Base-by-base conservation (phyloP, 2,329 filamentous ascomycete species). In the Neodidymelliopsis sp. region DNA sequence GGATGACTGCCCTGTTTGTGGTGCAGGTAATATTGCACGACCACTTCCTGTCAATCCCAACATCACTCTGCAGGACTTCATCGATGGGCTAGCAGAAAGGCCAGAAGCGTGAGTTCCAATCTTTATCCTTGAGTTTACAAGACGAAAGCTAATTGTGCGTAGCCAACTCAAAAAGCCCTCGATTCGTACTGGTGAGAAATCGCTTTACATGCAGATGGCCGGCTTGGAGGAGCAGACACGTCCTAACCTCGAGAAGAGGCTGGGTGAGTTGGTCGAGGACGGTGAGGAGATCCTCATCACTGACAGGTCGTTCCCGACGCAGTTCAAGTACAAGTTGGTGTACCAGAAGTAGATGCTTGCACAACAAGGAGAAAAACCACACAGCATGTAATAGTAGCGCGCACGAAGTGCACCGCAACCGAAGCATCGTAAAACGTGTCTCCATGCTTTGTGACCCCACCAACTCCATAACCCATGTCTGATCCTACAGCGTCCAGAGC, bases 1-100 rank as follows among this genome's bases (percentile, higher is more conserved):
- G 73, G 83, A 88, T 12, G 94, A 97, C 73, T 99, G 94, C 59
- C 91, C 94, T 2, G 94, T 97, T 6, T 99, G 94, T 67, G 92
- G 93, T 13, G 56, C 60, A 7, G 67, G 63, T 6, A 89, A 90
- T 42, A 76, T 90, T 49, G 86, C 94, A 4, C 88, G 90, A 41
- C 87, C 88, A 19, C 79, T 97, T 11, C 76, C 82, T 2, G 83
- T 95, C 18, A 83, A 91, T 63, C 82, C 87, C 0, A 81, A 84
- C 30, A 80, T 79, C 66, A 96, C 90, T 0, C 78, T 99, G 25
- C 83, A 88, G 59, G 90, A 95, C 23, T 89, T 97, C 49, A 83
- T 97, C 19, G 91, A 96, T 37, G 88, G 86, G 25, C 80, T 99
- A 31, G 89, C 90, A 2, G 84, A 89, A 63, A 84, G 89, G 59